A percentile compares a stretch with the other conserved stretches of the same genome.
Conservation (phyloP, 345 rosid species). For the Gynandropsis gynandra region DNA sequence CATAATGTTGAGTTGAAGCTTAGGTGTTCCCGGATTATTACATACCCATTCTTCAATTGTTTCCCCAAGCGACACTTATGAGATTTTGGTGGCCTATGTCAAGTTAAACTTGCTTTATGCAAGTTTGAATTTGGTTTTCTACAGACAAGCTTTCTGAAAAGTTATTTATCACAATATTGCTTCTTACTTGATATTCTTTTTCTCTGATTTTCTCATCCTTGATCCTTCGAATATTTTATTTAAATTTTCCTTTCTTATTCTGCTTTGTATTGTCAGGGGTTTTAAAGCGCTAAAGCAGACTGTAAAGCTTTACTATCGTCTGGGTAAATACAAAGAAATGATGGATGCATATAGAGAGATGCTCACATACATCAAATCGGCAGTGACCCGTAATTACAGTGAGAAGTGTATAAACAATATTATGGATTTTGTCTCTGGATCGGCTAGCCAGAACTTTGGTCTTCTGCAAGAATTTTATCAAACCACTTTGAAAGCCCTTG, state of each 20-base stretch:
- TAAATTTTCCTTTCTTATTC: constrained; percentile 4
- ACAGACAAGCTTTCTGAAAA: too few relatives aligned
- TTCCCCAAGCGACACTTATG: too few relatives aligned
- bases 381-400: constrained; percentile 93
- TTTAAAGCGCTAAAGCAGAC: constrained; percentile 98
- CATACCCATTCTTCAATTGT: too few relatives aligned
- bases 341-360: constrained; percentile 94
- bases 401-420: constrained; percentile 97
- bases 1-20: too few relatives aligned
- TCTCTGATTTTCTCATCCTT: not conserved
- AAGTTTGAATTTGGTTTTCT: not conserved
- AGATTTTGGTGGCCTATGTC: not conserved
- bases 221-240: not conserved
- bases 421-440: constrained; percentile 99
- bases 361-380: constrained; percentile 94
- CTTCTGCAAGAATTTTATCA: constrained; percentile 90
- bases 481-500: constrained; percentile 93
- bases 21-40: too few relatives aligned
- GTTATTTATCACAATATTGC: too few relatives aligned
- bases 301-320: constrained; percentile 89
- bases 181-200: not conserved
- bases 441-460: constrained; percentile 89
- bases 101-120: not conserved
- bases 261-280: constrained; percentile 52
- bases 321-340: constrained; percentile 84